These are phyloP conservation scores for Nitzschia palea DNA, from an alignment of 108 stramenopile genomes.

Conservation along the genomic window DNA sequence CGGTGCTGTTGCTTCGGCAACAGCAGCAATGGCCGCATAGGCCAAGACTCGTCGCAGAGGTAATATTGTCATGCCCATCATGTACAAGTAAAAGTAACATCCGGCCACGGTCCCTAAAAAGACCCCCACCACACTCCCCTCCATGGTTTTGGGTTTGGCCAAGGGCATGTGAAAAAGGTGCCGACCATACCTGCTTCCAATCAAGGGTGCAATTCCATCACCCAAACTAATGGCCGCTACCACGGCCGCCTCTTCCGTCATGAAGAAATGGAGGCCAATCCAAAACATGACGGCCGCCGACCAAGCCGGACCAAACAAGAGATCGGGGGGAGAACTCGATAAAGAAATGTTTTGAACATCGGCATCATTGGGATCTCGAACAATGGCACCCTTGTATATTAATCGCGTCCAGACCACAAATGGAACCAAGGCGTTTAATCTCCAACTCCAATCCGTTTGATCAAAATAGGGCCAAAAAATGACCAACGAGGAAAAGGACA, in stretches of 20 bases:
- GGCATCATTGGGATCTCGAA: slow-evolving; percentile 65
- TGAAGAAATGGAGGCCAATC: slow-evolving; percentile 59
- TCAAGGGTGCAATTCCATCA: slow-evolving; percentile 60
- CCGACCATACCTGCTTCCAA: slow-evolving; percentile 60
- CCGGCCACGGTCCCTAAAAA: slow-evolving; percentile 67
- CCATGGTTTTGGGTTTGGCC: slow-evolving; percentile 61
- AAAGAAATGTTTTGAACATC: slow-evolving; percentile 66
- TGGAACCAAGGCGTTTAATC: slow-evolving; percentile 64
- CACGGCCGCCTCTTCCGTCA: slow-evolving; percentile 46
- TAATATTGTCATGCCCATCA: slow-evolving; percentile 46
- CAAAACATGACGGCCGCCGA: slow-evolving; percentile 55
- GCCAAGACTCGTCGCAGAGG: slow-evolving; percentile 45
- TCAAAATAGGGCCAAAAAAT: slow-evolving; percentile 76
- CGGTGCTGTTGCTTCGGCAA: slow-evolving; percentile 70
- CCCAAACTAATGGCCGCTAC: slow-evolving; percentile 62
- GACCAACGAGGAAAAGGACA: slow-evolving; percentile 43
- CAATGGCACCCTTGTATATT: slow-evolving; percentile 70
- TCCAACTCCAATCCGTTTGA: slow-evolving; percentile 65
- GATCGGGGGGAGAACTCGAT: slow-evolving; percentile 62
- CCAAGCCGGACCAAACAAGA: slow-evolving; percentile 74
- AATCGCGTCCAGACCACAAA: slow-evolving; percentile 47
- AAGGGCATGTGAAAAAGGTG: slow-evolving; percentile 64
- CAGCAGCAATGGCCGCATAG: slow-evolving; percentile 58
- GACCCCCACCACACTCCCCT: slow-evolving; percentile 69
- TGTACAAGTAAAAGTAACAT: slow-evolving; percentile 51